Evolutionary conservation across 2,329 filamentous ascomycete species (phyloP), one percentile per base, ranked within the genome.

Genomic region (Nothomitra cinnamomea): DNA sequence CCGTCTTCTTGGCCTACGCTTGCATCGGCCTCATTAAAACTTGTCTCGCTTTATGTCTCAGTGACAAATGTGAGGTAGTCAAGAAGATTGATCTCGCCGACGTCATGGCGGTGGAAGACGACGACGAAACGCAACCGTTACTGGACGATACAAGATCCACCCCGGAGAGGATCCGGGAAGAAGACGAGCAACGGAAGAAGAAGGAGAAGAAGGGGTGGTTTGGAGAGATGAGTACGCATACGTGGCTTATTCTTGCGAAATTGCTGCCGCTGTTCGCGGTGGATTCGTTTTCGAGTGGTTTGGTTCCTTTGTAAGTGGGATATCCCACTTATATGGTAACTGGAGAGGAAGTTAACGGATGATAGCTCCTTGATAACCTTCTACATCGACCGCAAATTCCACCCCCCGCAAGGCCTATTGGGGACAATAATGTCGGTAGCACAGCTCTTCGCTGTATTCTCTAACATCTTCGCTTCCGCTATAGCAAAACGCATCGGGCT

Each of bases 261-360:
- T 70, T 90, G 0, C 83, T 80, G 61, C 65, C 83, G 6, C 68
- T 90, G 1, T 83, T 87, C 59, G 75, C 74, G 1, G 61, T 87
- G 4, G 84, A 88, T 63, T 76, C 79, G 0, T 76, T 87, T 54
- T 83, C 82, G 1, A 82, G 79, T 1, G 84, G 85, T 1, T 74
- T 89, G 63, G 81, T 80, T 2, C 77, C 79, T 21, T 61, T 79
- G 71, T 80, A 68, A 64, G 75, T 68, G 6, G 21, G 1, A 51
- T 38, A n/a, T 47, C n/a, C 65, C 15, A 25, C 21, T 25, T 13
- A 13, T 19, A 24, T 25, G 21, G 21, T 13, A n/a, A 17, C 21
- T 24, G 7, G 43, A 25, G 21, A 25, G 21, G 7, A 25, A 17
- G 28, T 47, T 3, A 19, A 15, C 22, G n/a, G 13, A 24, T 69